A percentile compares a stretch with the other conserved stretches of the same genome.
phyloP scores from a whole-genome alignment of 768 basidiomycete species.

The Pulveroboletus sp. region DNA sequence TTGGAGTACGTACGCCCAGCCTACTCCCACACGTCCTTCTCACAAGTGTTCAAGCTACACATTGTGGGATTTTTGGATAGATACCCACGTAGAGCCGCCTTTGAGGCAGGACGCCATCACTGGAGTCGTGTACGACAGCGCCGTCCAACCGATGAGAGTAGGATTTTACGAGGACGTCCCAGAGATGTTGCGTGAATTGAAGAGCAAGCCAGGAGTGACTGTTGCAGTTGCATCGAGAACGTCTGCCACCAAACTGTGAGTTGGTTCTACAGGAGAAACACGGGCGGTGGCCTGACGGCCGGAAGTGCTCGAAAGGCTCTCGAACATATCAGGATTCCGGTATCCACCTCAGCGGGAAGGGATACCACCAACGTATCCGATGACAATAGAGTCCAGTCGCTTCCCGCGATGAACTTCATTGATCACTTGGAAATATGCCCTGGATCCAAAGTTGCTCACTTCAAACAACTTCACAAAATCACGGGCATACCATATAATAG shows the following conservation, averaged over 20 bases:
- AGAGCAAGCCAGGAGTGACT: conserved; percentile 38
- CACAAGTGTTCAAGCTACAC: conserved; percentile 56
- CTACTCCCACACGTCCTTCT: not conserved
- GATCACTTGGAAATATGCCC: conserved; percentile 74
- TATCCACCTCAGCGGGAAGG: conserved; percentile 32
- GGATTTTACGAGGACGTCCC: conserved; percentile 77
- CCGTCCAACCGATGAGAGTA: conserved; percentile 32
- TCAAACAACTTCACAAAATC: conserved; percentile 63
- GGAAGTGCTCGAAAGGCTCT: conserved; percentile 73
- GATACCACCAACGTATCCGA: conserved; percentile 1
- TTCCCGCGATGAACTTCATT: conserved; percentile 56
- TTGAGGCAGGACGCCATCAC: conserved; percentile 40
- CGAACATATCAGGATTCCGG: conserved; percentile 50
- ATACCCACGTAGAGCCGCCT: conserved; percentile 65
- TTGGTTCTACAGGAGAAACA: not conserved
- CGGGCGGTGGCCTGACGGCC: not conserved
- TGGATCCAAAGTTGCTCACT: conserved; percentile 79
- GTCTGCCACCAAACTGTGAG: conserved; percentile 62
- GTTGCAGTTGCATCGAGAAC: conserved; percentile 79
- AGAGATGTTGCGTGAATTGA: conserved; percentile 58
- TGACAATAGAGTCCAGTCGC: conserved; percentile 23
- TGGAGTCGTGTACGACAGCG: conserved; percentile 24
- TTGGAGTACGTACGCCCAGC: conserved; percentile 55
- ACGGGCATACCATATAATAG: conserved; percentile 76
- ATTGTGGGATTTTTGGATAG: conserved; percentile 85